A percentile compares a stretch with the other conserved stretches of the same genome.
phyloP scores from a whole-genome alignment of 192 early-diverging fungal species.

The Haplosporangium gracile region DNA sequence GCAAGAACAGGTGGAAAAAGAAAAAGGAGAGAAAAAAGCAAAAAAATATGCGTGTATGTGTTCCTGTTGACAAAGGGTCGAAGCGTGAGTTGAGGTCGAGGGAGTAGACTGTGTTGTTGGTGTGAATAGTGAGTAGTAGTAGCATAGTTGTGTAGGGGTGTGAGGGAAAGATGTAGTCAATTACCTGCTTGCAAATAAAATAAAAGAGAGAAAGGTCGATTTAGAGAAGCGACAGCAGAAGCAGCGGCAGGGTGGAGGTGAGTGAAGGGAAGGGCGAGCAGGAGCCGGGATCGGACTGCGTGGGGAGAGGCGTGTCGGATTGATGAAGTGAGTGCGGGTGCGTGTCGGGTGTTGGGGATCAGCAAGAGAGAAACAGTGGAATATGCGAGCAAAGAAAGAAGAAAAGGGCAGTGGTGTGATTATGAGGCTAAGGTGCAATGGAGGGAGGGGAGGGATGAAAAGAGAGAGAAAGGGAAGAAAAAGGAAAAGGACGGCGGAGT shows the following conservation, averaged over 20 bases:
- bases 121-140: not conserved
- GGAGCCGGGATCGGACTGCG: not conserved
- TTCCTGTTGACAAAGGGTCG: not conserved
- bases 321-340: too few species aligned
- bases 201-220: not conserved
- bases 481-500: not conserved
- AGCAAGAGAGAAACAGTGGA: too few species aligned
- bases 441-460: not conserved
- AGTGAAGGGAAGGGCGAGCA: not conserved
- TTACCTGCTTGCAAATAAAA: not conserved
- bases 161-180: not conserved
- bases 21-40: not conserved
- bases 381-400: not conserved
- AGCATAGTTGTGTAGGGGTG: not conserved
- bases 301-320: not conserved
- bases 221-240: not conserved
- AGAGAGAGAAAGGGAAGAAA: not conserved
- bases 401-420: not conserved
- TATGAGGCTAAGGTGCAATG: too few species aligned
- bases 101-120: not conserved
- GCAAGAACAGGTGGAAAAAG: not conserved
- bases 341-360: too few species aligned
- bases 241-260: not conserved
- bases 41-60: not conserved
- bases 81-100: not conserved